Evolutionary conservation across 23 red algal species (phyloP).

Genomic region (Gracilaria gracilis): DNA sequence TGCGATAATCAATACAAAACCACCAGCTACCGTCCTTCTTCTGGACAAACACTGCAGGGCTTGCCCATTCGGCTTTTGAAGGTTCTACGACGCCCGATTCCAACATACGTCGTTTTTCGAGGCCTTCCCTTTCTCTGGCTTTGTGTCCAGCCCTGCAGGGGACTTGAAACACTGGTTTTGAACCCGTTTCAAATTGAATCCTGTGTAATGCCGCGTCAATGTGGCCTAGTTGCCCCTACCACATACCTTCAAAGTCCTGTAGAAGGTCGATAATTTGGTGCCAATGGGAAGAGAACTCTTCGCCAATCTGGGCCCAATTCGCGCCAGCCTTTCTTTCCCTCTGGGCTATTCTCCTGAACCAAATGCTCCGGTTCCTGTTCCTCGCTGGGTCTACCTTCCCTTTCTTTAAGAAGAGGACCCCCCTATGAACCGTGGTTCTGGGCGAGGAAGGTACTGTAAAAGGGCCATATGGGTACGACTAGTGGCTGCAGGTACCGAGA

Average conservation of each 20-base stretch:
- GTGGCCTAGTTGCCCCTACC: background rate
- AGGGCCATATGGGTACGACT: too few relatives aligned
- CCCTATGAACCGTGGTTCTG: too few relatives aligned
- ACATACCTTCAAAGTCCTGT: constrained; percentile 23
- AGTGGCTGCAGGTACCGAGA: too few relatives aligned
- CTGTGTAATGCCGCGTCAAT: background rate
- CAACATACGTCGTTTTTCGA: background rate
- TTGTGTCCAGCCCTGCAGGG: constrained; percentile 13
- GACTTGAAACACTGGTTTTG: background rate
- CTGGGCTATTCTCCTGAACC: background rate
- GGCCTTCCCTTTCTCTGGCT: background rate
- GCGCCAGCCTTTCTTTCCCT: background rate
- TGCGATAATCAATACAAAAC: constrained; percentile 24
- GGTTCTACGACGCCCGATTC: background rate
- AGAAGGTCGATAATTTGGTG: background rate
- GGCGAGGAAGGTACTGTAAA: too few relatives aligned
- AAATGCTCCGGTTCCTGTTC: background rate
- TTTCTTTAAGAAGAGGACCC: background rate
- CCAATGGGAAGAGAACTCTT: background rate
- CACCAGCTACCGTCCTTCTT: constrained; percentile 2
- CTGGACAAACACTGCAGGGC: constrained; percentile 5
- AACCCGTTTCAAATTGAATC: background rate
- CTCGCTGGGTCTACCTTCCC: background rate
- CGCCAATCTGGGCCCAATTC: background rate
- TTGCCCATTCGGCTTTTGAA: constrained; percentile 19